phyloP scores from a whole-genome alignment of 257 asterid species.

The Ballota nigra region DNA sequence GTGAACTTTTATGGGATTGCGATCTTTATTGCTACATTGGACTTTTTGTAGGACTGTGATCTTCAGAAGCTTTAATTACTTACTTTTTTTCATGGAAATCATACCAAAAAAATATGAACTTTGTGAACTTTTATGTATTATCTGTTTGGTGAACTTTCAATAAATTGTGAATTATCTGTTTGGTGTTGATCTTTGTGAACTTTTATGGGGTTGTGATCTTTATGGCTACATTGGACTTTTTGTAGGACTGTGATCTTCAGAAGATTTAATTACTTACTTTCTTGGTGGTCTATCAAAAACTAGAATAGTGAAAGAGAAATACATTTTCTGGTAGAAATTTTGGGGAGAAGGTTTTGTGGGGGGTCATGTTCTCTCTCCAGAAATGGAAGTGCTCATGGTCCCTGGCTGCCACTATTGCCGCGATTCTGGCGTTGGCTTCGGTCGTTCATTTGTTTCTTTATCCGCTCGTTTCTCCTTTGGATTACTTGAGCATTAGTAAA shows the following conservation, averaged over 20 bases:
- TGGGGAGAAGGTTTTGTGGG: conserved; percentile 23
- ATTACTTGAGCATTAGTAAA: conserved; percentile 48
- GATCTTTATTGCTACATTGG: conserved; percentile 14
- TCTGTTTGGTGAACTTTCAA: too few relatives aligned
- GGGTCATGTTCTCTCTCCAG: conserved; percentile 75
- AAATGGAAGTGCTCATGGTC: conserved; percentile 91
- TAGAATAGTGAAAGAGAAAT: conserved; percentile 11
- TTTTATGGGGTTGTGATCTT: conserved; percentile 21
- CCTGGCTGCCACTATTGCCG: conserved; percentile 57
- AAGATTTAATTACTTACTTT: conserved; percentile 20
- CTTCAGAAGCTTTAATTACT: conserved; percentile 18
- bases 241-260: conserved; percentile 28
- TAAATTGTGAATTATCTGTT: too few relatives aligned
- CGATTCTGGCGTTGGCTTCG: conserved; percentile 60
- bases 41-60: conserved; percentile 26
- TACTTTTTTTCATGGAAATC: too few relatives aligned
- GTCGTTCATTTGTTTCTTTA: conserved; percentile 68
- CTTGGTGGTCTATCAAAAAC: conserved; percentile 5
- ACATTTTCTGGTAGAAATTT: not conserved
- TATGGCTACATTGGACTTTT: not conserved
- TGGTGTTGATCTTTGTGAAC: not conserved
- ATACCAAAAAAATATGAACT: too few relatives aligned
- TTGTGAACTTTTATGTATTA: too few relatives aligned
- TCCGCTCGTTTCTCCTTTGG: conserved; percentile 59
- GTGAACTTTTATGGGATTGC: conserved; percentile 13